These are phyloP conservation scores for Irpex sp. DNA, from an alignment of 1,284 basidiomycete species.

Conservation along the genomic window DNA sequence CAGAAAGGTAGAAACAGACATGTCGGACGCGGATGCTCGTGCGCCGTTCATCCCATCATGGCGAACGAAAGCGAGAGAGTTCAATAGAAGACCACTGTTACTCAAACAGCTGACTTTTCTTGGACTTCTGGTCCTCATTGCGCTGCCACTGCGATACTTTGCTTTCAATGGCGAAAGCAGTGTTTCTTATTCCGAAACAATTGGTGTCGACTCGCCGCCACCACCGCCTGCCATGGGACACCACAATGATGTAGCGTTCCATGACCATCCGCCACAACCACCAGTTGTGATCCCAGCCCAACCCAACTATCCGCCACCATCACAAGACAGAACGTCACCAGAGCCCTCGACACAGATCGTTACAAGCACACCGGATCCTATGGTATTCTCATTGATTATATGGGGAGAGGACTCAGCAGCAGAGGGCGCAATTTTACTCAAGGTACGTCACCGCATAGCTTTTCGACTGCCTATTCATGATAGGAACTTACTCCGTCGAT, in stretches of 20 bases:
- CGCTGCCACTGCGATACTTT: background rate
- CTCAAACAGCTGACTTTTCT: slow-evolving; percentile 1
- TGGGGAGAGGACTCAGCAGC: slow-evolving; percentile 9
- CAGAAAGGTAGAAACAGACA: background rate
- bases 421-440: slow-evolving; percentile 7
- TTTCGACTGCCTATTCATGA: no score
- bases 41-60: background rate
- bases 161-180: background rate
- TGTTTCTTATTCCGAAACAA: background rate
- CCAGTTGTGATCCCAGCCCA: background rate
- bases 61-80: background rate
- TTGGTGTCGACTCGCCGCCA: background rate
- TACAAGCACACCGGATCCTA: background rate
- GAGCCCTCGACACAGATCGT: background rate
- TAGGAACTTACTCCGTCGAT: background rate
- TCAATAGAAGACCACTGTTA: background rate
- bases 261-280: background rate
- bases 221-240: background rate
- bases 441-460: slow-evolving; percentile 1
- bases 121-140: background rate
- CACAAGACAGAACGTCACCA: background rate
- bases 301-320: background rate
- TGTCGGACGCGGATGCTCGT: background rate
- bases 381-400: slow-evolving; percentile 6
- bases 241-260: background rate